Percentiles rank a stretch among this genome's conserved stretches.
phyloP scores from a whole-genome alignment of 2,329 filamentous ascomycete species.

The Stagonosporopsis vannaccii region DNA sequence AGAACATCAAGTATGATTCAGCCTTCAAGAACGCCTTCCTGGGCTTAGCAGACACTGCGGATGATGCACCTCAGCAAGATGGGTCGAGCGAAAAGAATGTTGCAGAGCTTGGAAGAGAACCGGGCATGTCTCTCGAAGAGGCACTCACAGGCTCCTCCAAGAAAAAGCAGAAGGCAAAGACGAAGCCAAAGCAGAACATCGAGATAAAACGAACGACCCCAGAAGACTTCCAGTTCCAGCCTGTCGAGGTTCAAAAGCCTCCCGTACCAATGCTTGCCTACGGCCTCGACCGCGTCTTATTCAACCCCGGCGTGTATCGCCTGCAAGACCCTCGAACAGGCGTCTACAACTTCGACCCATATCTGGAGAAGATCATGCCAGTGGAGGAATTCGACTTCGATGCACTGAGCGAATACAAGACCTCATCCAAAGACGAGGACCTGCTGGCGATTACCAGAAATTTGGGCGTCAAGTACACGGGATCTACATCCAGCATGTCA shows the following conservation, averaged over 20 bases:
- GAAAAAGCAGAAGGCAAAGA: conserved; percentile 16
- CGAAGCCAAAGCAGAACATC: conserved; percentile 18
- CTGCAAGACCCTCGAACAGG: conserved; percentile 86
- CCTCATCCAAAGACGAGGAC: conserved; percentile 81
- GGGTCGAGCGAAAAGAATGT: background rate
- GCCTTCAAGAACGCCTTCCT: background rate
- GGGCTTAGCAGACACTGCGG: background rate
- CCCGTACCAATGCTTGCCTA: conserved; percentile 71
- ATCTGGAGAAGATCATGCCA: conserved; percentile 91
- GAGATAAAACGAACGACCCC: conserved; percentile 34
- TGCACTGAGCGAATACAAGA: conserved; percentile 84
- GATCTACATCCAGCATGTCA: conserved; percentile 98
- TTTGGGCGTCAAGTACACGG: conserved; percentile 80
- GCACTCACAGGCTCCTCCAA: conserved; percentile 15
- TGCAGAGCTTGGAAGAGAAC: background rate
- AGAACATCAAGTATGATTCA: conserved; percentile 3
- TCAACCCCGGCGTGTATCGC: conserved; percentile 87
- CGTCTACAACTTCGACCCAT: conserved; percentile 97
- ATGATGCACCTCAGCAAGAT: background rate
- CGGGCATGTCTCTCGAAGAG: background rate
- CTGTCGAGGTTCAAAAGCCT: conserved; percentile 55
- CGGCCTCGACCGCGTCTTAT: conserved; percentile 86
- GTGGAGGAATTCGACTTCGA: conserved; percentile 91
- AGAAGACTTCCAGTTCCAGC: conserved; percentile 44
- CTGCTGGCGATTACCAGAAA: conserved; percentile 73